Evolutionary conservation across 2,329 filamentous ascomycete genomes (phyloP), one percentile per base, ranked within the genome.

Genomic region (Botryotinia calthae): DNA sequence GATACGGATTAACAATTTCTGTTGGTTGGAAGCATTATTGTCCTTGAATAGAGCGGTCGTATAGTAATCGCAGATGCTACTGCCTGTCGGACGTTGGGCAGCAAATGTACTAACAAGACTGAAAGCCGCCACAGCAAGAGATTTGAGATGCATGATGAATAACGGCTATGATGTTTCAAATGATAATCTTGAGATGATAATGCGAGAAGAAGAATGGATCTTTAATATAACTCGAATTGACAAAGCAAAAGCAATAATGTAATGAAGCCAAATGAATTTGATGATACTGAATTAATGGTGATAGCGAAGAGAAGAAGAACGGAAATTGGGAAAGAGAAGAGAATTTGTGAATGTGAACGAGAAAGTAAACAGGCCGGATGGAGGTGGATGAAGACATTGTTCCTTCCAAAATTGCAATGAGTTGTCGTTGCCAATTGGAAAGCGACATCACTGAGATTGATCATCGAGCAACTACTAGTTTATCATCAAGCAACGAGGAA

Each of bases 41-140:
- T 88, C 83, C 79, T 84, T 86, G 71, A 90, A 82, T 18, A 90
- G 80, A n/a, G 86, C 85, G 5, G 83, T 87, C 48, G 88, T 89
- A 81, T 90, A 90, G 81, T 89, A 89, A 82, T 90, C 88, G 81
- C 88, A 90, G 76, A 90, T 86, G 73, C 86, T 84, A 4, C 79
- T 83, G 76, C 86, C 83, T 20, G 79, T 68, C 4, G 86, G 86
- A 62, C 86, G 84, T 79, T 87, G 85, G 48, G 80, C 78, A 42
- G 77, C 70, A 34, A 71, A 77, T 12, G 63, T 51, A 25, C 70
- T 71, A 9, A 65, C 22, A 31, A 62, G 48, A 44, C 73, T 70
- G 16, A 72, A 66, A 18, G 75, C 73, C 8, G 70, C 72, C 16
- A 76, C 44, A 31, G 73, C 68, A 68, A 79, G 72, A 73, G 71